Evolutionary conservation across 106 monocot genomes (phyloP), one percentile per base, ranked within the genome.

Genomic region (Dactylorhiza incarnata): DNA sequence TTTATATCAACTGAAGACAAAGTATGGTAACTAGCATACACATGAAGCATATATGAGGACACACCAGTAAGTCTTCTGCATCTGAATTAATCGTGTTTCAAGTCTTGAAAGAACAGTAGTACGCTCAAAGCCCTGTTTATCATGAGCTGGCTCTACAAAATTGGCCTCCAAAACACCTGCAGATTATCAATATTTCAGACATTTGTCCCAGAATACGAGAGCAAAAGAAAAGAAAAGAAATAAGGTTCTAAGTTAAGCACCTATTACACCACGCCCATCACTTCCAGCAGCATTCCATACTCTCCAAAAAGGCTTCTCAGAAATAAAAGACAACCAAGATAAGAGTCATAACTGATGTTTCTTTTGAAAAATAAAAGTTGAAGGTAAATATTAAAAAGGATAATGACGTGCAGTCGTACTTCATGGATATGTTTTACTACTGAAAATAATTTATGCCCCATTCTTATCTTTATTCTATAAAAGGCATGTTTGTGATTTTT

Each of bases 281-380:
- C 96, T 96, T 68, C 96, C 96, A n/a, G 96, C 76, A 83, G 93
- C 88, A 93, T 87, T 93, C 96, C 96, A 96, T 14, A 96, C 89
- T 68, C 93, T 91, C 96, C 96, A 96, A 63, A 96, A 96, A 56
- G 96, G 96, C 93, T 95, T 74, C 62, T 16, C 73, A 48, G 23
- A 46, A 25, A 23, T 17, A 8, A 22, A 48, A 68, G 65, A 26
- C 12, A 7, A 23, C 48, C 5, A 7, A 43, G 10, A 45, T 45
- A 69, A 69, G 68, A 17, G 16, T 37, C 43, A 44, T 5, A 68
- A 12, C 22, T 22, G 7, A 29, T 1, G 29, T 29, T 29, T 29
- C 29, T 29, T 29, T 29, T 29, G 29, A 29, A 29, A 29, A 29
- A 29, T 29, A 29, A 29, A 29, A 29, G 29, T 29, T 29, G 29